Conservation (phyloP, 306 rosid genomes). For the Ormosia emarginata region DNA sequence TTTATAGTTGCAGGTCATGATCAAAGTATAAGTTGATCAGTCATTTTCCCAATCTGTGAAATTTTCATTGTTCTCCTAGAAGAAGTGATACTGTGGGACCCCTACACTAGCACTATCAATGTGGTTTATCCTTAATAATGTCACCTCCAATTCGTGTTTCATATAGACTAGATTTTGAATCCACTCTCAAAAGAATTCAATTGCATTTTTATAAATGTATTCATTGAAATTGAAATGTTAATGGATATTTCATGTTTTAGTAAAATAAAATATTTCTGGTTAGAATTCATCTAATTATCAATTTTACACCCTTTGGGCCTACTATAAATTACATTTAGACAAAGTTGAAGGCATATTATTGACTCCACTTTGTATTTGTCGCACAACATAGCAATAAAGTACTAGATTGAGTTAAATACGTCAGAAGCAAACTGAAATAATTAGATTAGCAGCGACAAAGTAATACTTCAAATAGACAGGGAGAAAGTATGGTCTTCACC, state of each 20-base stretch:
- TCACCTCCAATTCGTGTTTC: background rate
- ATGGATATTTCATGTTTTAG: constrained; percentile 5
- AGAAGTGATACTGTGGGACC: background rate
- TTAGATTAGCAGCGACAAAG: background rate
- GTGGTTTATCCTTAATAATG: background rate
- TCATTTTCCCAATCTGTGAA: background rate
- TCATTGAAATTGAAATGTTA: background rate
- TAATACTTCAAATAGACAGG: background rate
- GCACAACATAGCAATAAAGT: background rate
- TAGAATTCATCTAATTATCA: background rate
- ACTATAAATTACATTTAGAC: background rate
- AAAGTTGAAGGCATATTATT: background rate
- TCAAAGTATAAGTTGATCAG: background rate
- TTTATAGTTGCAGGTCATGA: constrained; percentile 5
- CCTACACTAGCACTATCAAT: background rate
- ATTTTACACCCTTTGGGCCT: background rate
- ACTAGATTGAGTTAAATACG: background rate
- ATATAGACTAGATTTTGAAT: background rate
- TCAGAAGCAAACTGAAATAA: background rate
- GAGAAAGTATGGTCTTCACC: background rate
- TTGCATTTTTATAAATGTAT: background rate
- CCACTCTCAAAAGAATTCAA: background rate
- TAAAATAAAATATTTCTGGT: background rate
- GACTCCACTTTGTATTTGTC: background rate
- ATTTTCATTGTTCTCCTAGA: background rate